Evolutionary conservation across 2,329 filamentous ascomycete species (phyloP).

Genomic region (Pseudogymnoascus sp.): DNA sequence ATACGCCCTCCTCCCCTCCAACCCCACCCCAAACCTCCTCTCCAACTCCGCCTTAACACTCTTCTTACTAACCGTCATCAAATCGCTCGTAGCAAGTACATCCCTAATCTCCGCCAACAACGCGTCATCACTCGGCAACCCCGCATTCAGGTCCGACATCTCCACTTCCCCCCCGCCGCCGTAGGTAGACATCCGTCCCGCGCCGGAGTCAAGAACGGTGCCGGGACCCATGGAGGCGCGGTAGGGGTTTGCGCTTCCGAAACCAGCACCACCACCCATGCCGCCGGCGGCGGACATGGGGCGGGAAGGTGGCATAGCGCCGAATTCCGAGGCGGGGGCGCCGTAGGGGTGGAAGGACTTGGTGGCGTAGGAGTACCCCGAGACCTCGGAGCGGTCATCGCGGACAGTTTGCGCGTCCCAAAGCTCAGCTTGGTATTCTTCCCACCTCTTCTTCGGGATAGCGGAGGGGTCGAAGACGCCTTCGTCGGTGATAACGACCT

Average conservation of each 20-base stretch:
- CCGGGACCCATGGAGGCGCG: constrained; percentile 27
- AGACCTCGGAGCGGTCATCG: constrained; percentile 77
- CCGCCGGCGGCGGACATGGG: constrained; percentile 26
- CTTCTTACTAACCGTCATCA: constrained; percentile 99
- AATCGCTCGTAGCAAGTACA: constrained; percentile 80
- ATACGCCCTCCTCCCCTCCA: constrained; percentile 84
- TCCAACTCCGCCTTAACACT: constrained; percentile 91
- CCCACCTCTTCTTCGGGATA: constrained; percentile 98
- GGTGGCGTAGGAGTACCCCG: constrained; percentile 90
- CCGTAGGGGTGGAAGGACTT: constrained; percentile 56
- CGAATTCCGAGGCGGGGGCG: constrained; percentile 58
- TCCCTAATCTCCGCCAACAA: constrained; percentile 90
- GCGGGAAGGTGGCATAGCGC: constrained; percentile 45
- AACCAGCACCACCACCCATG: not conserved
- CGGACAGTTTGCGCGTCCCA: constrained; percentile 79
- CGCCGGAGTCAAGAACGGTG: not conserved
- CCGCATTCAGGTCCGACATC: constrained; percentile 56
- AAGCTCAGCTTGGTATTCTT: constrained; percentile 95
- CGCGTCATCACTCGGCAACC: constrained; percentile 80
- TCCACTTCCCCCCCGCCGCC: constrained; percentile 57
- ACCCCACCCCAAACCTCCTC: constrained; percentile 73
- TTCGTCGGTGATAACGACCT: constrained; percentile 90
- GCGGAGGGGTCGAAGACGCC: constrained; percentile 91
- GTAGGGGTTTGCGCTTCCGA: constrained; percentile 45
- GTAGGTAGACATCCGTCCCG: constrained; percentile 30